These are phyloP conservation scores for Sicyos edulis DNA, from an alignment of 306 rosid genomes.

Conservation along the genomic window DNA sequence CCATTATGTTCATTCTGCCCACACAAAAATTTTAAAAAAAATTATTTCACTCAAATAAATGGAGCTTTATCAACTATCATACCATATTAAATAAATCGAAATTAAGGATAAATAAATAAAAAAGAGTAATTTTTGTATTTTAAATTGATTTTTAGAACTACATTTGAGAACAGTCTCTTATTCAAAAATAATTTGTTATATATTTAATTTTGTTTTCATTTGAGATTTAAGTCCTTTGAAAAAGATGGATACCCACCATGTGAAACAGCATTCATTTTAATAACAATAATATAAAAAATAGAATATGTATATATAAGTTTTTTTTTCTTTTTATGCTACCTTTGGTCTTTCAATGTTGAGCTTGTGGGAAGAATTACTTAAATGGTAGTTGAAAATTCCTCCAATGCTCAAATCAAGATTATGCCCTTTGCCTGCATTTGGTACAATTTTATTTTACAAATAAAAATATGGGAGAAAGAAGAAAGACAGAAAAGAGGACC, in stretches of 20 bases:
- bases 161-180: no score
- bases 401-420: constrained; percentile 53
- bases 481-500: no score
- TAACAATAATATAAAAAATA: no score
- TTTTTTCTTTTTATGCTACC: constrained; percentile 6
- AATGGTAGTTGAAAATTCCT: constrained; percentile 24
- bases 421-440: constrained; percentile 34
- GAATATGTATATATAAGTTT: not conserved
- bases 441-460: not conserved
- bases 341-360: constrained; percentile 25
- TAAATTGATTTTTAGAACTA: no score
- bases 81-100: no score
- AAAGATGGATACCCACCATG: not conserved
- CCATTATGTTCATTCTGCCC: constrained; percentile 30
- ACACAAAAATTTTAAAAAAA: not conserved
- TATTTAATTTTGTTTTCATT: not conserved
- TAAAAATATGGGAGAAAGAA: no score
- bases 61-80: no score
- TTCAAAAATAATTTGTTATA: not conserved
- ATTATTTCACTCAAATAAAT: no score
- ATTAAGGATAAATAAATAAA: no score
- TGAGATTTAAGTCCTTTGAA: not conserved
- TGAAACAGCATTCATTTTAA: not conserved
- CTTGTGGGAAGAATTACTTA: constrained; percentile 18
- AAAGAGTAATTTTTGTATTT: no score